Base-by-base conservation (phyloP, 2,329 filamentous ascomycete species). In the Aspergillus ruber region DNA sequence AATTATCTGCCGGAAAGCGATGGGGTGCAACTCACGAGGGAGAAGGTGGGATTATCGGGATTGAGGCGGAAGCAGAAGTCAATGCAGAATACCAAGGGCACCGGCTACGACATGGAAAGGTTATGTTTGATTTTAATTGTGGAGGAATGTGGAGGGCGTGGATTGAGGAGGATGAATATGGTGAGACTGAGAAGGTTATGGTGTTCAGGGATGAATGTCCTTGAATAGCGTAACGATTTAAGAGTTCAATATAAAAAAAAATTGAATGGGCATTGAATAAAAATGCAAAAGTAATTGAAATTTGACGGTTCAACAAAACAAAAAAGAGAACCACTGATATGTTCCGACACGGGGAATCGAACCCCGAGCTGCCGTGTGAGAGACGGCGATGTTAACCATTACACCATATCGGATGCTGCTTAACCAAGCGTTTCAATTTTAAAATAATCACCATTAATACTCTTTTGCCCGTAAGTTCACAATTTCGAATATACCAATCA, bases 141-240 rank as follows among this genome's bases (percentile, higher is more conserved):
- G 86, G 84, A 4, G 90, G 90, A 0, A 90, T 95, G 86, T 93
- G 90, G 61, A 78, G 89, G 17, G 88, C 88, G 0, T 91, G 85
- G 71, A 70, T 76, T 44, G 74, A 79, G 47, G 66, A 70, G 42
- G 59, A 63, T 18, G 55, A 46, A 9, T 45, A 60, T 53, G 64
- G 55, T 29, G 63, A 69, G 10, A 45, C 56, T 18, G 68, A 72
- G 52, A 61, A 56, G 42, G 64, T 73, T 12, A 73, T 73, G 70
- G 71, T 73, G 1, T 74, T 74, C 47, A 63, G 61, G 47, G 68
- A 69, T 25, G 63, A 69, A 40, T 71, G 72, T 50, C 38, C 49
- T 39, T 42, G 9, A 42, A 42, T 21, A 25, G 6, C 7, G 17
- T 29, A 32, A 7, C 20, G 23, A 27, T 4, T 20, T 6, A 21